A percentile compares a stretch with the other conserved stretches of the same genome.
Conservation (phyloP, 148 eudicot genomes). For the Nepenthes gracilis region DNA sequence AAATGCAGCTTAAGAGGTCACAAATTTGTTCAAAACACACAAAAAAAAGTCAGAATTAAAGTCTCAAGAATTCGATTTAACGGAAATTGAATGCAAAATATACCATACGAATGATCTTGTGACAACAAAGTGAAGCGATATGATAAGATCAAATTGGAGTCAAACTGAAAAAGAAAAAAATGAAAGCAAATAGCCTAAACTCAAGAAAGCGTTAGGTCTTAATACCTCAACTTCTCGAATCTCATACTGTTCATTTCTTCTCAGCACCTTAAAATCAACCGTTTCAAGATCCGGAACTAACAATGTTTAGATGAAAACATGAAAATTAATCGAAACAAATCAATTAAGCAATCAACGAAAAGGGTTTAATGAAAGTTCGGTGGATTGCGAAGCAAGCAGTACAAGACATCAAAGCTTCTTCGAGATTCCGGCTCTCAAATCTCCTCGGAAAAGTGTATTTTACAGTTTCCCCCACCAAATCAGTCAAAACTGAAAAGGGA, state of each 20-base stretch:
- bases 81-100: too few species aligned
- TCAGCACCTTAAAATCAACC: conserved; percentile 55
- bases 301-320: conserved; percentile 6
- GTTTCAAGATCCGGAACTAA: conserved; percentile 93
- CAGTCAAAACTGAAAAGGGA: conserved; percentile 39
- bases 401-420: conserved; percentile 65
- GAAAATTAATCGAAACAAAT: neutral
- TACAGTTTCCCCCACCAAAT: conserved; percentile 52
- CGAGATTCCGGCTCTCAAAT: conserved; percentile 59
- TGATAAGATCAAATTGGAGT: too few species aligned
- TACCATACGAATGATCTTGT: too few species aligned
- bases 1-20: too few species aligned
- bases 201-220: neutral
- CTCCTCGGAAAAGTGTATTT: conserved; percentile 59
- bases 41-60: too few species aligned
- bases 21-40: too few species aligned
- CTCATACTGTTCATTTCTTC: conserved; percentile 58
- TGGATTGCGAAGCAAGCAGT: neutral
- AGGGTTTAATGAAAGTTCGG: neutral
- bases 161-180: neutral
- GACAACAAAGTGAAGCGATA: too few species aligned
- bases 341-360: neutral
- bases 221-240: conserved; percentile 89
- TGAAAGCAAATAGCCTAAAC: neutral
- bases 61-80: too few species aligned